Conservation (phyloP, 1,284 basidiomycete species). For the Stygiomarasmius scandens region DNA sequence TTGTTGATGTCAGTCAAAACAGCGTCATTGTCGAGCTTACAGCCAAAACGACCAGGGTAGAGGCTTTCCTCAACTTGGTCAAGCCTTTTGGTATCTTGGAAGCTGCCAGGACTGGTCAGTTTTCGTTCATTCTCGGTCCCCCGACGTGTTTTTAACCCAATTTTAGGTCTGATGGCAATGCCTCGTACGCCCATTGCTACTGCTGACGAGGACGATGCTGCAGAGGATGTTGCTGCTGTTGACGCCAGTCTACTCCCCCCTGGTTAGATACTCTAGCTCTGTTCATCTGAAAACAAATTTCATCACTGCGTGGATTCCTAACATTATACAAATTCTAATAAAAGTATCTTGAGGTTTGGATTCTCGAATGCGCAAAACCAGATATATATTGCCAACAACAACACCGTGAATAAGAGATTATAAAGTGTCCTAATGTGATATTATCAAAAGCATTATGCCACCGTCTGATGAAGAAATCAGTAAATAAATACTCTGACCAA, state of each 20-base stretch:
- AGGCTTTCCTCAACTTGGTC: slow-evolving; percentile 91
- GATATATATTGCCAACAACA: neutral
- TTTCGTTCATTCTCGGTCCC: slow-evolving; percentile 1
- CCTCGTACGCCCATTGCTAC: slow-evolving; percentile 86
- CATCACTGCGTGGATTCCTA: no score
- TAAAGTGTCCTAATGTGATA: neutral
- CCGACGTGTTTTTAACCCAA: slow-evolving; percentile 9
- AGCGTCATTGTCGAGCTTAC: slow-evolving; percentile 95
- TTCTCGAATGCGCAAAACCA: no score
- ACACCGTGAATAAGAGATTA: neutral
- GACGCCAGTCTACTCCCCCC: slow-evolving; percentile 91
- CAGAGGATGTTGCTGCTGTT: slow-evolving; percentile 54
- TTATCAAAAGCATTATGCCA: neutral
- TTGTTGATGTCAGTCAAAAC: slow-evolving; percentile 95
- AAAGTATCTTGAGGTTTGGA: no score
- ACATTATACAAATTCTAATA: no score
- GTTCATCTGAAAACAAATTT: neutral
- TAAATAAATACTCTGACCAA: no score
- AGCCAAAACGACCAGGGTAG: slow-evolving; percentile 89
- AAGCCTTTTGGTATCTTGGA: slow-evolving; percentile 96
- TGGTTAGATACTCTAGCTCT: slow-evolving; percentile 50
- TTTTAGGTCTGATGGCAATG: slow-evolving; percentile 90
- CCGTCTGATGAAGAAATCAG: no score
- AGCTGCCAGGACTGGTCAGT: slow-evolving; percentile 86
- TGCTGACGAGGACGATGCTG: slow-evolving; percentile 62